phyloP scores from a whole-genome alignment of 2,329 filamentous ascomycete genomes.

The Fusarium torreyae region DNA sequence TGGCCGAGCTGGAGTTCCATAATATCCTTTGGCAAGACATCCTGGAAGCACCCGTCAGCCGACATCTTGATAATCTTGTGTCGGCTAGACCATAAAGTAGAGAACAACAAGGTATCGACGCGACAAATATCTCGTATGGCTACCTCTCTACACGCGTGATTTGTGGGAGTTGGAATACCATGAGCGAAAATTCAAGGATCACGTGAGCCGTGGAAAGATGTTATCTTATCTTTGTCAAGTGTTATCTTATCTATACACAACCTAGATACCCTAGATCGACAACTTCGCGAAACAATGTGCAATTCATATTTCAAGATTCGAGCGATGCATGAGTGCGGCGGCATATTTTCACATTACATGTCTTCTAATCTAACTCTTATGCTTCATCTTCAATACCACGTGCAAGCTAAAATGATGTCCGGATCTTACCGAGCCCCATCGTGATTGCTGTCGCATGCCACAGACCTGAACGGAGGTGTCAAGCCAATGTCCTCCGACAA shows the following conservation, averaged over 20 bases:
- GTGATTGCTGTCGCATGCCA: too few relatives aligned
- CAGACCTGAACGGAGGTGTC: neutral
- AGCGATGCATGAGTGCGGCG: too few relatives aligned
- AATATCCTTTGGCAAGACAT: conserved; percentile 58
- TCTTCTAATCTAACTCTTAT: too few relatives aligned
- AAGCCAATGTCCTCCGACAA: neutral
- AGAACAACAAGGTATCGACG: fast-evolving
- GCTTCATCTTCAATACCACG: too few relatives aligned
- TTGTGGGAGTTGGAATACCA: conserved; percentile 5
- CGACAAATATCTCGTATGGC: too few relatives aligned
- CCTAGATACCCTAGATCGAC: too few relatives aligned
- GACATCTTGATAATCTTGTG: neutral
- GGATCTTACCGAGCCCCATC: too few relatives aligned
- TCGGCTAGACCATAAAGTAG: fast-evolving
- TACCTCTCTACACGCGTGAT: conserved; percentile 19
- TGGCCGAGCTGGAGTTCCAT: conserved; percentile 64
- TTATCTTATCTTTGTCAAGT: too few relatives aligned
- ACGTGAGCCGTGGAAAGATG: neutral
- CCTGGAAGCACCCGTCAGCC: neutral
- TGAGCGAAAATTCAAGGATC: conserved; percentile 8
- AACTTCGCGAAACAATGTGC: too few relatives aligned
- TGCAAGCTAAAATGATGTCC: too few relatives aligned
- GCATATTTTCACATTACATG: too few relatives aligned
- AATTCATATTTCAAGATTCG: too few relatives aligned
- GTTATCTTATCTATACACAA: neutral